Evolutionary conservation across 2,329 filamentous ascomycete species (phyloP), one percentile per base, ranked within the genome.

Genomic region (Helminthosporium solani): DNA sequence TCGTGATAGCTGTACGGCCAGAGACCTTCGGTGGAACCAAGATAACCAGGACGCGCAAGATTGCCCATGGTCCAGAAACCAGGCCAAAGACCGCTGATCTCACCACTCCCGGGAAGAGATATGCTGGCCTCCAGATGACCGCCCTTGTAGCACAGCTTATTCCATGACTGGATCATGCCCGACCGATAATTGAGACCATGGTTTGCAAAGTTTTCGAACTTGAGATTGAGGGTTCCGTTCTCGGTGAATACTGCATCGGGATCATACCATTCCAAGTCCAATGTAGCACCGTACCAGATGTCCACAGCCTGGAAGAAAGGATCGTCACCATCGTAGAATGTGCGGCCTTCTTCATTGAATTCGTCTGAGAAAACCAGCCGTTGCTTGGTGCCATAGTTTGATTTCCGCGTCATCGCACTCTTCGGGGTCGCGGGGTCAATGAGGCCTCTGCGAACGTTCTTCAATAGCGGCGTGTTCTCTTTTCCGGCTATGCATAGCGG

Each of bases 51-150:
- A 53, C 85, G 77, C 30, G 81, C 85, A 18, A 88, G 75, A 59
- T 88, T 88, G 3, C 85, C 85, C 83, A 88, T 87, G 0, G 84
- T 77, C 85, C 85, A 88, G 67, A 87, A 86, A 67, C 85, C 85
- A 33, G 85, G 85, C 85, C 85, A 88, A 68, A 88, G 85, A 46
- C 85, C 85, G 44, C 81, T 77, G 12, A 82, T 78, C 52, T 87
- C 82, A 36, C 85, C 85, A 37, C 75, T 70, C 14, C 85, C 85
- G 12, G 85, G 85, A 5, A 88, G 73, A 3, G 85, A 88, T 42
- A 88, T 82, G 59, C 82, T 85, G 16, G 84, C 84, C 70, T 88
- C 85, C 12, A 88, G 62, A 38, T 84, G 78, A 3, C 85, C 85
- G 25, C 84, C 84, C 50, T 85, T 87, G 72, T 87, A 88, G 67